Evolutionary conservation across 176 grass and related monocot species (phyloP).

Genomic region (Bromus sterilis): DNA sequence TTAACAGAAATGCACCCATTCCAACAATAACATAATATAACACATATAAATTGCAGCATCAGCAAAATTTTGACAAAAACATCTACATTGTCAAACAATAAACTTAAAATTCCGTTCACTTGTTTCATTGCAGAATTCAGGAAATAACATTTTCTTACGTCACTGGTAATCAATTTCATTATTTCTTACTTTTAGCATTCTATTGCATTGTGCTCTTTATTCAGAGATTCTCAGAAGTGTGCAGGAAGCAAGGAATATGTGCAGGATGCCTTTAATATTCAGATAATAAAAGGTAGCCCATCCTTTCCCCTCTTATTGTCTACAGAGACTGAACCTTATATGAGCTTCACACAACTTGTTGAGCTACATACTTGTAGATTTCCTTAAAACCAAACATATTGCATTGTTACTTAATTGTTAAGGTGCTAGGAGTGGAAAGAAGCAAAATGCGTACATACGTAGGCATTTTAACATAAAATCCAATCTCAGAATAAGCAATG

Average conservation of each 20-base stretch:
- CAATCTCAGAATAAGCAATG: not conserved
- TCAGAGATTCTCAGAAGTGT: slow-evolving; percentile 3
- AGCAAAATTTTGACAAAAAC: not conserved
- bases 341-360: slow-evolving; percentile 3
- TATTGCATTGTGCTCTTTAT: not conserved
- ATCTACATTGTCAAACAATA: slow-evolving; percentile 2
- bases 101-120: not conserved
- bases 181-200: not conserved
- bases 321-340: slow-evolving; percentile 8
- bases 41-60: not conserved
- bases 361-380: not conserved
- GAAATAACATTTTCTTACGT: not conserved
- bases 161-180: not conserved
- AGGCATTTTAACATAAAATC: not conserved
- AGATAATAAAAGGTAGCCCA: not conserved
- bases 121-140: not conserved
- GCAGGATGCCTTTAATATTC: slow-evolving; percentile 5
- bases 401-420: not conserved
- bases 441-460: slow-evolving; percentile 5
- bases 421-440: slow-evolving; percentile 1
- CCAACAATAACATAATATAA: not conserved
- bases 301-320: not conserved
- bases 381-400: not conserved
- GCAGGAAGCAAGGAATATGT: slow-evolving; percentile 21
- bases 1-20: not conserved